These are phyloP conservation scores for Colletotrichum godetiae DNA, from an alignment of 2,329 filamentous ascomycete species.

Conservation along the genomic window DNA sequence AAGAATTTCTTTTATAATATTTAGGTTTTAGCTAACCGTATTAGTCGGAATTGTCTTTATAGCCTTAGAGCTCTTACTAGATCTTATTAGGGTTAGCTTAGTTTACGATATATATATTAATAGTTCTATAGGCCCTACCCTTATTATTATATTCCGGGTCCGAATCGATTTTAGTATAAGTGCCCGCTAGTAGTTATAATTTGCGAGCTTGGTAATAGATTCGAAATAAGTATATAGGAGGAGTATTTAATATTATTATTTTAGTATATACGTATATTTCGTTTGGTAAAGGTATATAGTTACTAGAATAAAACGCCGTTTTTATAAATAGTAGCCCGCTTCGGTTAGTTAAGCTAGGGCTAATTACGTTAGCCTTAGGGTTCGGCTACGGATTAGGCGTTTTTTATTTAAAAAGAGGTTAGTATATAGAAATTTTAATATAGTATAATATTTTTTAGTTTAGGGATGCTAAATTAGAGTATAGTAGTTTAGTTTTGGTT, in stretches of 20 bases:
- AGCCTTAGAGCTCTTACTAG: not conserved
- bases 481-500: not conserved
- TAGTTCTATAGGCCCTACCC: not conserved
- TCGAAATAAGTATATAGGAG: not conserved
- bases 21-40: not conserved
- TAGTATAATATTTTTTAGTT: not conserved
- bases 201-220: not conserved
- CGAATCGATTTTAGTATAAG: not conserved
- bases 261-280: not conserved
- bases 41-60: not conserved
- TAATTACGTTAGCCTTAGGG: not conserved
- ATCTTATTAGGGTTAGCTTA: not conserved
- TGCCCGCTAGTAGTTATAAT: not conserved
- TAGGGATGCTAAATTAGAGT: not conserved
- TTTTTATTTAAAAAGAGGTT: not conserved
- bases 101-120: not conserved
- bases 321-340: not conserved
- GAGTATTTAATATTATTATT: not conserved
- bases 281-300: not conserved
- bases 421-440: not conserved
- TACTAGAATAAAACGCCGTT: not conserved
- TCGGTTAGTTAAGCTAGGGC: not conserved
- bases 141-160: not conserved
- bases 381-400: not conserved
- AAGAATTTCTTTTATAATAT: not conserved